phyloP scores from a whole-genome alignment of 768 basidiomycete species.

The Tulasnella calospora region DNA sequence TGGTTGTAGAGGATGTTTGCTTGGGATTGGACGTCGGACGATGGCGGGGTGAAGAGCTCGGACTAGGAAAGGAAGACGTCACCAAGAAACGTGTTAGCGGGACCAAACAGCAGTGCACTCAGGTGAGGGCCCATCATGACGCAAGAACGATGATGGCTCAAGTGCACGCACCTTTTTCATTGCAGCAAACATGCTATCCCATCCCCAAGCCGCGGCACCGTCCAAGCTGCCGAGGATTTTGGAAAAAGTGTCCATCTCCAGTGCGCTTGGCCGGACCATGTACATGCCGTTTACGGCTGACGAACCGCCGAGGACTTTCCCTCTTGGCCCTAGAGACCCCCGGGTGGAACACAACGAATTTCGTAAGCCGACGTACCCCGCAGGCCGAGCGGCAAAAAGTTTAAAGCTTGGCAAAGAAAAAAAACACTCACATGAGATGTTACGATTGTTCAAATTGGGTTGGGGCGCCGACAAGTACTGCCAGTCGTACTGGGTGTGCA shows the following conservation, averaged over 20 bases:
- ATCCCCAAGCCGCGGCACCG: constrained; percentile 40
- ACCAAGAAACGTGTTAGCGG: neutral
- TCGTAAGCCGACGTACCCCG: neutral
- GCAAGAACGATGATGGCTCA: constrained; percentile 19
- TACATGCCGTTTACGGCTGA: constrained; percentile 69
- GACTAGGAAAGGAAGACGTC: constrained; percentile 30
- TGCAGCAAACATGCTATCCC: constrained; percentile 44
- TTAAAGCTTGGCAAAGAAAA: constrained; percentile 42
- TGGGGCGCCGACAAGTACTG: constrained; percentile 50
- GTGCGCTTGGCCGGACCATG: constrained; percentile 49
- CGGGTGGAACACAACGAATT: neutral
- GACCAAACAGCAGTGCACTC: neutral
- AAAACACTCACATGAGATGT: constrained; percentile 36
- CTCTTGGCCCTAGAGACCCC: constrained; percentile 36
- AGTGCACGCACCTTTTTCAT: constrained; percentile 38
- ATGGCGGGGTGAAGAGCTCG: constrained; percentile 56
- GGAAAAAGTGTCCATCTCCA: constrained; percentile 49
- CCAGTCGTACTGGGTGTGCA: constrained; percentile 52
- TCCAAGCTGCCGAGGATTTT: constrained; percentile 32
- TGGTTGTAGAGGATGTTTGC: constrained; percentile 47
- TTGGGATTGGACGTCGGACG: constrained; percentile 37
- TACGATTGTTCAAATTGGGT: constrained; percentile 42
- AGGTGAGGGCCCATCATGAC: neutral
- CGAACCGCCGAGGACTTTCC: constrained; percentile 65
- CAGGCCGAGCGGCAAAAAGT: neutral